phyloP scores from a whole-genome alignment of 2,329 filamentous ascomycete genomes.

The Fusarium algeriense region DNA sequence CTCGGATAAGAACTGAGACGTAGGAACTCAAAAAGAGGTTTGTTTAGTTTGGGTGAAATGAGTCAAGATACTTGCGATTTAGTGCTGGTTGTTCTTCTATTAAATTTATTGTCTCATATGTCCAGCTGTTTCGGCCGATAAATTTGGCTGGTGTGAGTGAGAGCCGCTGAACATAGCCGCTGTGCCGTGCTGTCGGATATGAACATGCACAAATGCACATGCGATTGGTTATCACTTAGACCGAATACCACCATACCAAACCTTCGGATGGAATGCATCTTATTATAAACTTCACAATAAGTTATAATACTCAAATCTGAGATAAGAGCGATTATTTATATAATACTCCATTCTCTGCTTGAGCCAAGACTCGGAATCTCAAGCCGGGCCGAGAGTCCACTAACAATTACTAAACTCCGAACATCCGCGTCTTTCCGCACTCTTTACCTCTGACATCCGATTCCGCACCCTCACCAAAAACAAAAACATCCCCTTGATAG shows the following conservation, averaged over 20 bases:
- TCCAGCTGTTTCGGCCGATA: not conserved
- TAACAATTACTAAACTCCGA: slow-evolving; percentile 33
- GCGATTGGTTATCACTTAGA: slow-evolving; percentile 2
- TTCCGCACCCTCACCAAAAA: slow-evolving; percentile 23
- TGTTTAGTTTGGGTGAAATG: fast-evolving
- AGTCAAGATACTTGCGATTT: fast-evolving
- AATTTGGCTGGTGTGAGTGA: not conserved
- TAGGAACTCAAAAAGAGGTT: too few relatives aligned
- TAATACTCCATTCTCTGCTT: not conserved
- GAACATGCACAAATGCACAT: not conserved
- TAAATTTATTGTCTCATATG: too few relatives aligned
- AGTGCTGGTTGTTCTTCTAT: fast-evolving
- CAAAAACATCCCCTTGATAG: not conserved
- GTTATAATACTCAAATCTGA: not conserved
- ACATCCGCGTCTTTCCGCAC: slow-evolving; percentile 37
- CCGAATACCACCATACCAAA: not conserved
- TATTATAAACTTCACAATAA: not conserved
- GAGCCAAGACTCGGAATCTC: slow-evolving; percentile 15
- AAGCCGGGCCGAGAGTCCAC: slow-evolving; percentile 33
- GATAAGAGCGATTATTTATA: not conserved
- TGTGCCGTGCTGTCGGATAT: slow-evolving; percentile 4
- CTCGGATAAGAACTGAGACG: too few relatives aligned
- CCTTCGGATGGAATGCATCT: not conserved
- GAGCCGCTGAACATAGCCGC: not conserved
- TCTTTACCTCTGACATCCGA: slow-evolving; percentile 20